Evolutionary conservation across 208 protist genomes (phyloP).

Genomic region (Angomonas deanei): DNA sequence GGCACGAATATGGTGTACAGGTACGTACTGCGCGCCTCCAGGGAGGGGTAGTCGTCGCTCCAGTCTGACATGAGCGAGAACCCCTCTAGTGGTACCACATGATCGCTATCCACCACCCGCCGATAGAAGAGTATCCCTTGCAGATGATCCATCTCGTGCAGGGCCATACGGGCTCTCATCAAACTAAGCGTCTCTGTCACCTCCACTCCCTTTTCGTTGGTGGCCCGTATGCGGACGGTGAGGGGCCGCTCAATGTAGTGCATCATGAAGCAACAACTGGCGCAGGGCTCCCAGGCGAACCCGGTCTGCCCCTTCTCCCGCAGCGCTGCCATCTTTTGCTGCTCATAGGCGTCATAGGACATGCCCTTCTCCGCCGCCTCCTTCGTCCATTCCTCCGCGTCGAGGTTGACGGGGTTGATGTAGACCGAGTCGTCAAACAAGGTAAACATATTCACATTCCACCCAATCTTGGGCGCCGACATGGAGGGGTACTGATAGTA

Average conservation of each 20-base stretch:
- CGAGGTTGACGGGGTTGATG: slow-evolving; percentile 82
- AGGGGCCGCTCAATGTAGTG: slow-evolving; percentile 88
- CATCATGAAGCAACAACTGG: slow-evolving; percentile 83
- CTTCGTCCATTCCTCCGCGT: slow-evolving; percentile 35
- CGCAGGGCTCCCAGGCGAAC: slow-evolving; percentile 89
- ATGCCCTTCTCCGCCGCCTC: slow-evolving; percentile 16
- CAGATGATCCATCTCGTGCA: slow-evolving; percentile 85
- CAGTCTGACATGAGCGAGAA: slow-evolving; percentile 86
- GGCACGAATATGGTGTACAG: slow-evolving; percentile 86
- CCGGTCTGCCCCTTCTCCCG: slow-evolving; percentile 45
- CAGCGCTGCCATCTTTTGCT: slow-evolving; percentile 39
- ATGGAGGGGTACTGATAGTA: slow-evolving; percentile 89
- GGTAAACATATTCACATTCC: slow-evolving; percentile 87
- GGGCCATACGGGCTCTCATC: slow-evolving; percentile 77
- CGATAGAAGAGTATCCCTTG: slow-evolving; percentile 80
- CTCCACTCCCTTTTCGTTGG: slow-evolving; percentile 32
- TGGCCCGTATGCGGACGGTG: slow-evolving; percentile 45
- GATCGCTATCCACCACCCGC: slow-evolving; percentile 76
- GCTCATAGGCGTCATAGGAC: slow-evolving; percentile 35
- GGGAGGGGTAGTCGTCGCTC: slow-evolving; percentile 85
- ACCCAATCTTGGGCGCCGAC: slow-evolving; percentile 81
- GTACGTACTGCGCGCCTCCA: slow-evolving; percentile 87
- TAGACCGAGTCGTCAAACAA: slow-evolving; percentile 81
- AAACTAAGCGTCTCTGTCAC: slow-evolving; percentile 43
- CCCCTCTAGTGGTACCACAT: slow-evolving; percentile 83